phyloP scores from a whole-genome alignment of 495 filamentous ascomycete species.

The Aspergillus diversus region DNA sequence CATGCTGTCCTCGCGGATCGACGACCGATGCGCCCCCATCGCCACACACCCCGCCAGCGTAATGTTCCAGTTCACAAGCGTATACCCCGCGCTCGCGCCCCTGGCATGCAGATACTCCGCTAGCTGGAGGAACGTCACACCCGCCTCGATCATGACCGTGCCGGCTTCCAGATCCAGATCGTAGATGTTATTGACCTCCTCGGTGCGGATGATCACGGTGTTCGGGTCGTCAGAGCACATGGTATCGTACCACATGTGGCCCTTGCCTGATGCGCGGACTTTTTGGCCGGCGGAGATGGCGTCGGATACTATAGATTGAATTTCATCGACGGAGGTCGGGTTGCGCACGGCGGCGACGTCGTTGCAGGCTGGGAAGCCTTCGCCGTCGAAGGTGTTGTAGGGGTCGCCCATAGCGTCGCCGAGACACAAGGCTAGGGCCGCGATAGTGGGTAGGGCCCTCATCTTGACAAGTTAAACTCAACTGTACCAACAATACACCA shows the following conservation, averaged over 20 bases:
- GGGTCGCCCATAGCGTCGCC: neutral
- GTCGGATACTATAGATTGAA: slow-evolving; percentile 16
- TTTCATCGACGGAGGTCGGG: slow-evolving; percentile 10
- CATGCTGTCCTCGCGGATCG: slow-evolving; percentile 22
- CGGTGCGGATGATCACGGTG: slow-evolving; percentile 22
- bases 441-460: neutral
- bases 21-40: slow-evolving; percentile 23
- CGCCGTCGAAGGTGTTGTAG: slow-evolving; percentile 23
- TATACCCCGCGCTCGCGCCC: slow-evolving; percentile 21
- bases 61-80: slow-evolving; percentile 23
- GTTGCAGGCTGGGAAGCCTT: slow-evolving; percentile 19
- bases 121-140: slow-evolving; percentile 22
- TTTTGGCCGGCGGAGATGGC: slow-evolving; percentile 17
- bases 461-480: neutral
- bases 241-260: slow-evolving; percentile 24
- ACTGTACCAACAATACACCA: no score
- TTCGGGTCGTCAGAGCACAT: slow-evolving; percentile 25
- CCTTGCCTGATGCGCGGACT: slow-evolving; percentile 20
- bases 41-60: slow-evolving; percentile 21
- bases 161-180: slow-evolving; percentile 17
- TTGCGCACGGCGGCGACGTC: slow-evolving; percentile 17
- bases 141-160: slow-evolving; percentile 22
- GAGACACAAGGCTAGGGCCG: neutral
- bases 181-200: slow-evolving; percentile 19
- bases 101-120: slow-evolving; percentile 19